Base-by-base conservation (phyloP, 345 rosid genomes). In the Ceriops tagal region DNA sequence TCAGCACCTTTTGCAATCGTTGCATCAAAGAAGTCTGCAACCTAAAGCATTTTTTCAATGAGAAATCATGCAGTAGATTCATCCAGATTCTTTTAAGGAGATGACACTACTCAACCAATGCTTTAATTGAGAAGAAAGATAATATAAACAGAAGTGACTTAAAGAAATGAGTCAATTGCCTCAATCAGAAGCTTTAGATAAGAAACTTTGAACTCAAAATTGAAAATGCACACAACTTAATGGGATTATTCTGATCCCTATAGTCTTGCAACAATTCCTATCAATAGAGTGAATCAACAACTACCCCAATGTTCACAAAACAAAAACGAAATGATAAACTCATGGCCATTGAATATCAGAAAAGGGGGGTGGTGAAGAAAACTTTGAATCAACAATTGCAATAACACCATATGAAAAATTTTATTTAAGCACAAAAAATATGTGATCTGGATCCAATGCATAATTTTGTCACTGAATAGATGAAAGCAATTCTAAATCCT, bases 21-120 rank as follows among this genome's bases (percentile, higher is more conserved):
- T 65, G 87, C 89, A 79, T 93, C 97, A 71, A 93, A 93, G 78
- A 83, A 93, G 19, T 75, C 83, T 49, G 95, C 96, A 55, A 93
- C 93, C 98, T 93, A 72, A 60, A 34, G 65, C 71, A 77, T 55
- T 74, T 63, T 72, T 61, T 60, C 74, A 73, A 69, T 30, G 52
- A 63, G 66, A 47, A 55, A 27, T 26, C 24, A 11, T 9, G 15
- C 18, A 39, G 67, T 27, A 62, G 34, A 58, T 35, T 69, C 64
- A 67, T 75, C 22, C 35, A 26, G 19, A 62, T 62, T 20, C 66
- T 11, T 28, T 21, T 34, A 15, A 59, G 30, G 68, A 71, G 53
- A 51, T 62, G 16, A 11, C 2, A 18, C 47, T 28, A 62, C 19
- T 13, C 3, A 62, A 58, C 28, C 56, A 28, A 58, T 28, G 60